Base-by-base conservation (phyloP, 495 filamentous ascomycete species). In the Parathielavia hyrcaniae region DNA sequence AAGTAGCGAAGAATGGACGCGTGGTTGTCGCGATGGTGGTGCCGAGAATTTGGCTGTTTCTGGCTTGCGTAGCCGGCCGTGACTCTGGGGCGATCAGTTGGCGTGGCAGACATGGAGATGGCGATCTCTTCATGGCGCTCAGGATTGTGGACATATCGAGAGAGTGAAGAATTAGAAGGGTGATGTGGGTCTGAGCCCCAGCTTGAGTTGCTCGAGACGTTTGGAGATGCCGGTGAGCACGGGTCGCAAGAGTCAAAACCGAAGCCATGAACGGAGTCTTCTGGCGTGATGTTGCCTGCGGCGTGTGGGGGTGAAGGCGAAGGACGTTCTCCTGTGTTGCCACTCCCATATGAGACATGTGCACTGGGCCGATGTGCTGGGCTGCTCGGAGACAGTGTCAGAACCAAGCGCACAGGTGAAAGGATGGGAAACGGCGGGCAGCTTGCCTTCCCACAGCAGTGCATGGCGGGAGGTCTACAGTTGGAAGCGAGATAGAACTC, bases 91-190 rank as follows among this genome's bases (percentile, higher is more conserved):
- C 26, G 6, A 30, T 30, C 26, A 6, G 26, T 2, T 30, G 26
- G n/a, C 5, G 12, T 30, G 12, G 23, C 13, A 0, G 63, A n/a
- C 20, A 65, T 10, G 7, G 53, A 38, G 13, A 65, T 19, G 11
- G 60, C 56, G 12, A 62, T 46, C 19, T n/a, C 4, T 20, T 65
- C 63, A 20, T 65, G 63, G 20, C 63, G 53, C 34, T 60, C 46
- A 22, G 40, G 53, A 4, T 16, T 44, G 11, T 16, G 16, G 16
- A 36, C 5, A 17, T 60, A 65, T 47, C 49, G 38, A 4, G 50
- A 32, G 10, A 65, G 26, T 3, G 52, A 52, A 5, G 48, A n/a
- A n/a, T n/a, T n/a, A n/a, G n/a, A 38, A 6, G 26, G 23, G 0
- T 13, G 17, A 14, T 35, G 13, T 5, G 26, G 10, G 13, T 26